Base-by-base conservation (phyloP, 805 yeast species). In the Starmera amethionina region DNA sequence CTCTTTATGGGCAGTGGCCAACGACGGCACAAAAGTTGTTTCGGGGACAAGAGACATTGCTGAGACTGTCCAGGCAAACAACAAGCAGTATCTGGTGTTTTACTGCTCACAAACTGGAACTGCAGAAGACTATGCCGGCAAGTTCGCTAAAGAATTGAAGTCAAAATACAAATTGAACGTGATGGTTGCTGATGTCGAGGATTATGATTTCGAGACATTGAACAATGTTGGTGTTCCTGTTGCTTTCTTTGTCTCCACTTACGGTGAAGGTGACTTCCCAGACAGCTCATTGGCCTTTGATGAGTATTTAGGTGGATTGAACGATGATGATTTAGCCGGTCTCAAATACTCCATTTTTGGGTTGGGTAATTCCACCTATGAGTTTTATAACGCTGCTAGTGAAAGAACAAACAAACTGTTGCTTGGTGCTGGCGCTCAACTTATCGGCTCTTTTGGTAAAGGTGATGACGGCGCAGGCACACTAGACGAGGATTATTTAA, bases 191-290 rank as follows among this genome's bases (percentile, higher is more conserved):
- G 97, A 90, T 61, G 71, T 88, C 39, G 95, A 89, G 34, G 90
- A 85, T 55, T 88, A 79, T 55, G 97, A 90, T 49, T 82, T 72
- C 54, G 95, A 88, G 34, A 77, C 75, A 47, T 67, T 93, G 40
- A 77, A 77, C 53, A 75, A 75, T 38, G 61, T 90, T 46, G 73
- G 74, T 44, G 66, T 75, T 40, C 64, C 75, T n/a, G 78, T 78
- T 16, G 77, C 87, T 46, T 81, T 90, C 54, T 71, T 90, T 56
- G 69, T 88, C 65, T 93, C 97, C 29, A 87, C 96, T 10, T 93
- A 93, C 54, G 98, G 98, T 51, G 98, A 90, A 65, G 98, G 98
- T 57, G 98, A 90, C 60, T 95, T 95, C 51, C 90, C 98, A 12
- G 98, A 90, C 60, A 85, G 86, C 52, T 93, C 97, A n/a, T 73